Evolutionary conservation across 2,329 filamentous ascomycete species (phyloP).

Genomic region (Dactylellina drechsleri): DNA sequence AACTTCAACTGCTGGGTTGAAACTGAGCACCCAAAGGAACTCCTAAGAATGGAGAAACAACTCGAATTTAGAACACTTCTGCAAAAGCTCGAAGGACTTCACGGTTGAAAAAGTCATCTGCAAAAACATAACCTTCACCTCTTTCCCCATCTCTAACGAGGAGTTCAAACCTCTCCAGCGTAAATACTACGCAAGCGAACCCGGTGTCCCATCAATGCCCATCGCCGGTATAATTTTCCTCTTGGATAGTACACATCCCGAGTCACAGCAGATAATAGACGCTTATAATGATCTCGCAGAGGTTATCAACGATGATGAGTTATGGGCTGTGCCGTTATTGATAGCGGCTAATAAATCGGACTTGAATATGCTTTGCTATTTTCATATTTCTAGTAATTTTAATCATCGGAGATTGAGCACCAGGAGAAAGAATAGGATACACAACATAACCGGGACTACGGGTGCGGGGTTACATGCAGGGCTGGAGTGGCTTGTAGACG

Average conservation of each 20-base stretch:
- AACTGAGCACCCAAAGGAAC: too few species aligned
- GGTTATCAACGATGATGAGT: neutral
- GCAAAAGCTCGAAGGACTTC: neutral
- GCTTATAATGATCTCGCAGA: neutral
- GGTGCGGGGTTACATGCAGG: neutral
- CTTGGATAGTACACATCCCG: neutral
- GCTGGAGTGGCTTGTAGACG: slow-evolving; percentile 1
- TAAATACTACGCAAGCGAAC: neutral
- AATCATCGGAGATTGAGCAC: neutral
- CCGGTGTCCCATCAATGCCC: too few species aligned
- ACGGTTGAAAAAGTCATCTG: neutral
- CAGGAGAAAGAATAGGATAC: neutral
- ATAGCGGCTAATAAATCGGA: slow-evolving; percentile 13
- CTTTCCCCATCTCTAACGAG: slow-evolving; percentile 1
- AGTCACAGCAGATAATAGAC: slow-evolving; percentile 2
- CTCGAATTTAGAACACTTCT: neutral
- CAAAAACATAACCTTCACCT: slow-evolving; percentile 5
- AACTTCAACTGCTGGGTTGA: too few species aligned
- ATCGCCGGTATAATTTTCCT: slow-evolving; percentile 6
- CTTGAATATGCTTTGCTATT: neutral
- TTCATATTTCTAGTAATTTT: slow-evolving; percentile 6
- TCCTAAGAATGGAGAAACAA: too few species aligned
- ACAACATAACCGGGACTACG: neutral
- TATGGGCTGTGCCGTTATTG: neutral
- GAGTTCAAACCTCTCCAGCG: neutral